Conservation (phyloP, 106 monocot species). For the Triglochin maritima region DNA sequence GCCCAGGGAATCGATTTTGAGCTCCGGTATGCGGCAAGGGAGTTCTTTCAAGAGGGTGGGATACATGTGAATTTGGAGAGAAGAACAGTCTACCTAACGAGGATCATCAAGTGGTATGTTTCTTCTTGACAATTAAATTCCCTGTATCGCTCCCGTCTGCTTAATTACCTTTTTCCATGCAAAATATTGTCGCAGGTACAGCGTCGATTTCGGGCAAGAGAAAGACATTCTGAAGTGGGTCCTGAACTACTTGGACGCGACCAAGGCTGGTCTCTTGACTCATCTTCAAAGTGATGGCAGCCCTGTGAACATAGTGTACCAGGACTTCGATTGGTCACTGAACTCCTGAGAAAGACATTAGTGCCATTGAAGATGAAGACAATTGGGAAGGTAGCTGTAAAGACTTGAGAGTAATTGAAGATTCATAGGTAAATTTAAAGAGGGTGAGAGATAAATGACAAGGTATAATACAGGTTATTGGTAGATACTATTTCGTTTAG, state of each 20-base stretch:
- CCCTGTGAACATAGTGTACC: slow-evolving; percentile 49
- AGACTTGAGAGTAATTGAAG: too few relatives aligned
- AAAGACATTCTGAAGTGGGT: slow-evolving; percentile 83
- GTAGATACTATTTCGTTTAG: too few relatives aligned
- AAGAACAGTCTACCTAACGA: slow-evolving; percentile 56
- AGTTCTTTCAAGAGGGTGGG: slow-evolving; percentile 58
- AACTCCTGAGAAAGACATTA: slow-evolving; percentile 27
- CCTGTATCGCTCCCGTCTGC: not conserved
- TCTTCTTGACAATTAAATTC: not conserved
- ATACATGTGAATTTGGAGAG: slow-evolving; percentile 65
- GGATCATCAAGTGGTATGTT: slow-evolving; percentile 72
- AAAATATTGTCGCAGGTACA: slow-evolving; percentile 37
- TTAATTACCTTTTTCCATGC: too few relatives aligned
- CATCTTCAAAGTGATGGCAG: slow-evolving; percentile 81
- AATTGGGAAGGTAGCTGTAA: too few relatives aligned
- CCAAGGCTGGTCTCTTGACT: slow-evolving; percentile 64
- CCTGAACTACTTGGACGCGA: slow-evolving; percentile 62
- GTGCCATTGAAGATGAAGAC: too few relatives aligned
- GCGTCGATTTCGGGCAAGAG: slow-evolving; percentile 64
- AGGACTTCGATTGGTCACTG: slow-evolving; percentile 68
- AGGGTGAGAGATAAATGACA: too few relatives aligned
- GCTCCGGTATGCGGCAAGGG: slow-evolving; percentile 69
- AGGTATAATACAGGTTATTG: too few relatives aligned
- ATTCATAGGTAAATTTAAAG: too few relatives aligned
- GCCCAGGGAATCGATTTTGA: slow-evolving; percentile 57